Evolutionary conservation across 805 yeast species (phyloP), one percentile per base, ranked within the genome.

Genomic region (Metschnikowia henanensis): DNA sequence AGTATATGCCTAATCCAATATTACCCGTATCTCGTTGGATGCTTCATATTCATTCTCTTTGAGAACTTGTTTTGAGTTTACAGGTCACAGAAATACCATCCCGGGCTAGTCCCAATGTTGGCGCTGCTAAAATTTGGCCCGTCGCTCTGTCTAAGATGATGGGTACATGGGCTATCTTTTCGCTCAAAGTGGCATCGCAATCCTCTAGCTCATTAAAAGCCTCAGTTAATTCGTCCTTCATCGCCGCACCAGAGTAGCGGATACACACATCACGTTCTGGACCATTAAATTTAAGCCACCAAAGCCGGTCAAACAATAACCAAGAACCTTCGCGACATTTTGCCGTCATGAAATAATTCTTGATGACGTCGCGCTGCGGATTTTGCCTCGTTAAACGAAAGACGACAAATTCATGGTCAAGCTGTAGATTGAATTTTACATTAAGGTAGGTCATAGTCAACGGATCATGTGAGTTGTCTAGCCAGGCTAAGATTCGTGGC

Each of bases 401-500:
- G 8, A 29, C 21, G 8, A 47, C 28, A 10, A 15, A 7, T 18
- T 19, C 16, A 7, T 17, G 37, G 7, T 19, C n/a, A 12, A 21
- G 43, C 6, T 16, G 13, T 9, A 47, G n/a, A 3, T 30, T 9
- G 18, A 50, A 39, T 21, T 33, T 17, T 9, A 50, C 45, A 18
- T 49, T 49, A n/a, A 50, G 38, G 38, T 47, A 50, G 3, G 51
- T 50, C 38, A 47, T 36, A 8, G 7, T 29, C 3, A 38, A 16
- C 3, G n/a, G 12, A 0, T 13, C n/a, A 4, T 22, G 16, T 4
- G 35, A 35, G 5, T 13, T 23, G 12, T 37, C 37, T 6, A 50
- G 28, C 38, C 46, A 47, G 3, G 25, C 29, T 31, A 34, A 22
- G 9, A 70, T 37, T 23, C 47, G 50, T 0, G 73, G 72, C 12